Evolutionary conservation across 2,329 filamentous ascomycete species (phyloP), one percentile per base, ranked within the genome.

Genomic region (Colletotrichum simmondsii): DNA sequence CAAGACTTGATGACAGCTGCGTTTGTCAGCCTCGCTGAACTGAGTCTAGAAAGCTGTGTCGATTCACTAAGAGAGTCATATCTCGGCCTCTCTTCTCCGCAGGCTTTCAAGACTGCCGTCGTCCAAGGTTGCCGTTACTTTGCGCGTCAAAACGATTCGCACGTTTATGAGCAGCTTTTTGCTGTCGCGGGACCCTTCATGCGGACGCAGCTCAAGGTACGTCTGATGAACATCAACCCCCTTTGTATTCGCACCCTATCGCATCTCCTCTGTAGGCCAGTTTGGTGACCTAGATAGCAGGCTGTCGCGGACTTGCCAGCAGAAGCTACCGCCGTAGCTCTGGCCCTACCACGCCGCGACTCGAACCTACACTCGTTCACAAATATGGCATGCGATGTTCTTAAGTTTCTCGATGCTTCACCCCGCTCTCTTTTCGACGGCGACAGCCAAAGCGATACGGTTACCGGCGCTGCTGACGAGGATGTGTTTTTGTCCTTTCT

Each of bases 1-100:
- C 88, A 90, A 78, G 88, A 92, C 71, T 85, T 92, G 77, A 90
- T 92, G 81, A 92, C 91, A 19, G 90, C 90, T 49, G 88, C 91
- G 4, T 92, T 93, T 78, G 90, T 93, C 68, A 91, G 89, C 78
- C 82, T 93, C 53, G 85, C 88, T 14, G 88, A 92, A 75, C 83
- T 93, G 46, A 90, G 89, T 77, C 87, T 91, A 67, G 89, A 92
- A 61, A 84, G 85, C 65, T 89, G 87, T 71, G 85, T 91, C 61
- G 89, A 90, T 56, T 86, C 85, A 26, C 84, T 93, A 16, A 84
- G 88, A 4, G 86, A 89, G 59, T 82, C 84, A 10, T 93, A 91
- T 75, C 85, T 92, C 59, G 84, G 87, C 46, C 80, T 87, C n/a
- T 86, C 84, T 66, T 84, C 91, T 1, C 90, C 91, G 10, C 82